Conservation (phyloP, 2,329 filamentous ascomycete genomes). For the Ilyonectria mors-panacis region DNA sequence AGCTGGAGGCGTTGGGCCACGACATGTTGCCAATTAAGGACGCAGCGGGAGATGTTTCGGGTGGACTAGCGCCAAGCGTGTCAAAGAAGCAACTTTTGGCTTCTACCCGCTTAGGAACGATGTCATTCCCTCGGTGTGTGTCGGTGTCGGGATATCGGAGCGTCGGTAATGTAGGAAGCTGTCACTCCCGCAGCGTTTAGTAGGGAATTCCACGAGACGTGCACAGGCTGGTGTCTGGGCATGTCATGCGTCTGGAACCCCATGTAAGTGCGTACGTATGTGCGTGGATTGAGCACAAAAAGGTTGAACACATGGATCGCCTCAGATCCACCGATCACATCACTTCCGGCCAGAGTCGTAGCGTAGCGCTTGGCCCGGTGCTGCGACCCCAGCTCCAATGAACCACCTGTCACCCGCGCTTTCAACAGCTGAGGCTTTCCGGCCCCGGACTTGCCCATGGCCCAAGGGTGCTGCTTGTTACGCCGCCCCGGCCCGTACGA, state of each 20-base stretch:
- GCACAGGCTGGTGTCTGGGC: neutral
- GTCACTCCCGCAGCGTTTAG: neutral
- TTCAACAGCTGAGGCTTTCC: slow-evolving; percentile 4
- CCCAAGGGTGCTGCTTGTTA: slow-evolving; percentile 14
- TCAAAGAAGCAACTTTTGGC: slow-evolving; percentile 20
- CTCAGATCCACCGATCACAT: slow-evolving; percentile 27
- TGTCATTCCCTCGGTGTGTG: slow-evolving; percentile 24
- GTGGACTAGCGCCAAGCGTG: slow-evolving; percentile 2
- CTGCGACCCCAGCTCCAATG: slow-evolving; percentile 10
- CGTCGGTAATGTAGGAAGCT: slow-evolving; percentile 5
- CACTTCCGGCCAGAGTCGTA: slow-evolving; percentile 19
- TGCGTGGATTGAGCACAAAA: slow-evolving; percentile 1
- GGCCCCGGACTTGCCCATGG: slow-evolving; percentile 4
- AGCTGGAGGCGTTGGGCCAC: neutral
- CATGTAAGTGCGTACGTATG: slow-evolving; percentile 28
- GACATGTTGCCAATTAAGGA: slow-evolving; percentile 17
- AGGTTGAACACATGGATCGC: slow-evolving; percentile 7
- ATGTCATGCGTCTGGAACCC: slow-evolving; percentile 25
- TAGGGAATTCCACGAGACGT: neutral
- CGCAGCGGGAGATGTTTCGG: slow-evolving; percentile 3
- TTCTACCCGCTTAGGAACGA: slow-evolving; percentile 8
- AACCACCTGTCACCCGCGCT: slow-evolving; percentile 25
- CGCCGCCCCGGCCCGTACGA: slow-evolving; percentile 32
- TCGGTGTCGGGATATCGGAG: slow-evolving; percentile 21
- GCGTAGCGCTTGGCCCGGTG: slow-evolving; percentile 7